Evolutionary conservation across 169 alveolate genomes (phyloP), one percentile per base, ranked within the genome.

Genomic region (Plasmodium malariae): DNA sequence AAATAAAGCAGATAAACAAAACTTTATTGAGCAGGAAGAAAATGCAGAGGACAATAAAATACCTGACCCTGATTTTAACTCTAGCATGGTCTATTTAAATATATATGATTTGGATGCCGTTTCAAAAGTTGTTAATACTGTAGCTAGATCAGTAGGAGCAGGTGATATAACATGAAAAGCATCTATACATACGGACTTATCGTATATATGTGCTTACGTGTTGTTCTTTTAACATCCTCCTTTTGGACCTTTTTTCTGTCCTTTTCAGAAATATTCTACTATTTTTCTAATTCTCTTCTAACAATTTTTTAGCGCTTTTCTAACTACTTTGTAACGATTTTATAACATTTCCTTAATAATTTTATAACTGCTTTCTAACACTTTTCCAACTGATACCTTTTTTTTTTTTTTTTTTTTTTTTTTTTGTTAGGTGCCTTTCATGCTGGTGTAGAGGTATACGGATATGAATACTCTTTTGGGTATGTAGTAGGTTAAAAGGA

Each of bases 401-500:
- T 0, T 7, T 60, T 34, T 40, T 12, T 2, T 2, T 43, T n/a
- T 19, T 17, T 28, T 62, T 32, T 51, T 55, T 65, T 30, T 51
- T 28, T 54, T 54, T 49, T 19, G 1, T 26, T 26, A 83, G 91
- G 91, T 28, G 96, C 95, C 26, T 93, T 92, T 63, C 96, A 93
- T 54, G 96, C 96, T 1, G 96, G 96, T 0, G 95, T 93, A 36
- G 96, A 93, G 48, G 91, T 93, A 4, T 93, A 93, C 30, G 96
- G 96, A 1, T 51, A 67, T 36, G 96, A 93, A 37, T 93, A 93
- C 63, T 89, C 92, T 24, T 93, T 74, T 71, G 96, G 96, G 14
- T 93, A 92, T 34, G 85, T 92, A 17, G 57, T 32, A 11, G 80
- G 83, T 65, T 30, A 65, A 34, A 2, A 32, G 24, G 11, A 11